phyloP scores from a whole-genome alignment of 2,329 filamentous ascomycete genomes.

The Clonostachys chloroleuca region DNA sequence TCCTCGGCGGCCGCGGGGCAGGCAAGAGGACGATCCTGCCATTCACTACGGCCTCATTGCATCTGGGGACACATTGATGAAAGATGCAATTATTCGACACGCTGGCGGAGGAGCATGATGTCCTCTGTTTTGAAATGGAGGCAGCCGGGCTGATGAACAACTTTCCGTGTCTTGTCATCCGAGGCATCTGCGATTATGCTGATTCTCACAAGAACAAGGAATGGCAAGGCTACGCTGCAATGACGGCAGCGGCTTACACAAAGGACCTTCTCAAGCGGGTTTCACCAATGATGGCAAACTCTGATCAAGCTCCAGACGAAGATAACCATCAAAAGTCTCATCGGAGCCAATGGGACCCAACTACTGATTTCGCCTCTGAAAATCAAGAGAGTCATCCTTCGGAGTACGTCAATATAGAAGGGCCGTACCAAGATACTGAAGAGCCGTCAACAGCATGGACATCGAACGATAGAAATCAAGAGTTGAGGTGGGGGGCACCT shows the following conservation, averaged over 20 bases:
- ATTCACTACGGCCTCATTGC: slow-evolving; percentile 12
- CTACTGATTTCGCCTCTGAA: too few relatives aligned
- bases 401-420: too few relatives aligned
- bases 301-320: neutral
- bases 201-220: slow-evolving; percentile 29
- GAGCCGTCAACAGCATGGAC: too few relatives aligned
- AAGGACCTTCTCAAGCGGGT: slow-evolving; percentile 3
- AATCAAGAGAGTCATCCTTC: too few relatives aligned
- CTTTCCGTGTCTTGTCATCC: slow-evolving; percentile 21
- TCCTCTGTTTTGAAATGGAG: slow-evolving; percentile 10
- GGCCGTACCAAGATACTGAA: too few relatives aligned
- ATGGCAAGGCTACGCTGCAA: slow-evolving; percentile 6
- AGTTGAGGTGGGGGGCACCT: too few relatives aligned
- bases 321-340: too few relatives aligned
- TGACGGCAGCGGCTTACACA: slow-evolving; percentile 10
- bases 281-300: neutral
- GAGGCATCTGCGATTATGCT: slow-evolving; percentile 27
- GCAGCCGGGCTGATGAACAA: slow-evolving; percentile 7
- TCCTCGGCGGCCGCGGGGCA: neutral
- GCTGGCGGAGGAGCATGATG: slow-evolving; percentile 8
- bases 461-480: too few relatives aligned
- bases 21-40: neutral
- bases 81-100: slow-evolving; percentile 12
- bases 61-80: slow-evolving; percentile 9
- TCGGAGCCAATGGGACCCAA: too few relatives aligned